Base-by-base conservation (phyloP, 2,329 filamentous ascomycete species). In the Thyridium curvatum region DNA sequence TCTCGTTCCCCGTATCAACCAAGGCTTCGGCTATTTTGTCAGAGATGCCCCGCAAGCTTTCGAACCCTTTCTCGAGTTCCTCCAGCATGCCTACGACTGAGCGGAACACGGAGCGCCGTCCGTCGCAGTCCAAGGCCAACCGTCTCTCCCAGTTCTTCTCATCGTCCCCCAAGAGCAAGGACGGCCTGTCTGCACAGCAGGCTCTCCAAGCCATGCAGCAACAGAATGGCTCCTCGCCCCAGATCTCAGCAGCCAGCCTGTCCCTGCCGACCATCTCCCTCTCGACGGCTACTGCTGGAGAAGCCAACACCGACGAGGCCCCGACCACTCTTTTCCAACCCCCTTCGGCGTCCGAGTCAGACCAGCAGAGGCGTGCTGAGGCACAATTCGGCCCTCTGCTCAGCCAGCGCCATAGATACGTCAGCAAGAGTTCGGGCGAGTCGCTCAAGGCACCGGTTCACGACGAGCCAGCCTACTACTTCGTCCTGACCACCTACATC, bases 381-480 rank as follows among this genome's bases (percentile, higher is more conserved):
- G 85, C 91, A 29, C 89, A 97, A 57, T 98, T 97, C 55, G 93
- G 86, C 12, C 91, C 91, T 13, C 71, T 97, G 36, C 74, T 82
- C 48, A 83, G 87, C 48, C 77, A 81, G 37, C 84, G 75, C 54
- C 91, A 98, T 64, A 77, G 86, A 57, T 95, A 96, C 67, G 82
- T 86, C 46, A 96, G 90, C 71, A 80, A 84, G 61, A 89, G 94
- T 59, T 80, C 84, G 45, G 91, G 90, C 50, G 78, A 81, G 52
- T 77, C 83, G 30, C 84, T 97, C 42, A 80, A 82, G 34, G 78
- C 88, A 30, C 90, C 91, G 5, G 71, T 97, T 43, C 87, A 95
- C 59, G 93, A 98, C 56, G 91, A 96, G 61, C 91, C 93, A 32
- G 88, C 91, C 14, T 97, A 96, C 68, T 97, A 90, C 72, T 96